These are phyloP conservation scores for Fusarium buharicum DNA, from an alignment of 2,329 filamentous ascomycete species.

Conservation along the genomic window DNA sequence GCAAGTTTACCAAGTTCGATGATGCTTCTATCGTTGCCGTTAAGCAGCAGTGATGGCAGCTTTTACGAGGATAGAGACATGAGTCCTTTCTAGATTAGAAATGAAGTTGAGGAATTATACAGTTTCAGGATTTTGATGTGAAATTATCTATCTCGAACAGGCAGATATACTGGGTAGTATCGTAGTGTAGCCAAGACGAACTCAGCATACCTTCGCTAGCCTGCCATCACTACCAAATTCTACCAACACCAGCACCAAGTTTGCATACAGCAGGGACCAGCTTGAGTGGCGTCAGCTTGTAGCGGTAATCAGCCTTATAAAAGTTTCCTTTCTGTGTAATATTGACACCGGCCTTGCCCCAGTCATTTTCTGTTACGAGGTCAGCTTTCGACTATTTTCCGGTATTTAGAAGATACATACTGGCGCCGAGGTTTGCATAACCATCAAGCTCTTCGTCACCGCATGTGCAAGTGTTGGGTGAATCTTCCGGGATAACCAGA, in stretches of 20 bases:
- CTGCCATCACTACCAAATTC: conserved; percentile 40
- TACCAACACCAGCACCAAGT: conserved; percentile 59
- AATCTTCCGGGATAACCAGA: conserved; percentile 64
- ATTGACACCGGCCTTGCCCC: conserved; percentile 59
- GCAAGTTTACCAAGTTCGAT: background rate
- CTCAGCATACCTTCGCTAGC: too few species aligned
- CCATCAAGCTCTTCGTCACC: conserved; percentile 66
- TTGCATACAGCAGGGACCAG: conserved; percentile 56
- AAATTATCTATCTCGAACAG: too few species aligned
- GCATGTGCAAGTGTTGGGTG: conserved; percentile 63
- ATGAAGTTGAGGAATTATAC: too few species aligned
- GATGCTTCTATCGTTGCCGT: background rate
- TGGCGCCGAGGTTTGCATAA: conserved; percentile 63
- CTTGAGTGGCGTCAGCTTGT: conserved; percentile 58
- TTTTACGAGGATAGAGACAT: too few species aligned
- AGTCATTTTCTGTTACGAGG: conserved; percentile 54
- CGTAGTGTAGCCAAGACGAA: too few species aligned
- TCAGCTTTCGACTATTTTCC: conserved; percentile 43
- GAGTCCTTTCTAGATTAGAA: too few species aligned
- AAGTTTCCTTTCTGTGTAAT: conserved; percentile 63
- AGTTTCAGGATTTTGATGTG: too few species aligned
- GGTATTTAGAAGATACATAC: conserved; percentile 48
- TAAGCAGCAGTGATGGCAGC: background rate
- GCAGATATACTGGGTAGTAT: too few species aligned
- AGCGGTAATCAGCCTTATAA: conserved; percentile 60